A percentile compares a stretch with the other conserved stretches of the same genome.
Conservation (phyloP, 148 eudicot genomes). For the Limonium bicolor region DNA sequence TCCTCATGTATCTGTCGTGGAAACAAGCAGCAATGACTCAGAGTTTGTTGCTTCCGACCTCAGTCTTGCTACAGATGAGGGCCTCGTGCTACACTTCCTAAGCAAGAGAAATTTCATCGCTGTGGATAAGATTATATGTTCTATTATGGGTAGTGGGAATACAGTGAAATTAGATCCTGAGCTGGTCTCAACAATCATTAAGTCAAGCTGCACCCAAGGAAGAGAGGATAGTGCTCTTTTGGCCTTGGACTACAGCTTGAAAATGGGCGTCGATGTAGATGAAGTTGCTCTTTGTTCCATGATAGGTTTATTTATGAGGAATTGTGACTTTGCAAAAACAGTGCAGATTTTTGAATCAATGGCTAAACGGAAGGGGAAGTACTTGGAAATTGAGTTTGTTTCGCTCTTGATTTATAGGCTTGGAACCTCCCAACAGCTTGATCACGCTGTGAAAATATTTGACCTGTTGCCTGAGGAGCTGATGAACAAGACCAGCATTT, state of each 20-base stretch:
- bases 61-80: slow-evolving; percentile 18
- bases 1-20: slow-evolving; percentile 35
- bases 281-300: slow-evolving; percentile 42
- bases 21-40: slow-evolving; percentile 4
- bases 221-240: slow-evolving; percentile 33
- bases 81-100: slow-evolving; percentile 28
- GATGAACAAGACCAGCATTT: slow-evolving; percentile 30
- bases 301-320: slow-evolving; percentile 40
- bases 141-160: slow-evolving; percentile 26
- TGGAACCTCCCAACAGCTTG: slow-evolving; percentile 35
- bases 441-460: slow-evolving; percentile 35
- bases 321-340: slow-evolving; percentile 27
- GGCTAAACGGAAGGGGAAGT: slow-evolving; percentile 24
- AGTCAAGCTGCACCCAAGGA: slow-evolving; percentile 23
- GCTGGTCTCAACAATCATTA: slow-evolving; percentile 33
- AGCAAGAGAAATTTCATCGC: slow-evolving; percentile 35
- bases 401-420: slow-evolving; percentile 49
- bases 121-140: slow-evolving; percentile 29
- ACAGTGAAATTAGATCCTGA: slow-evolving; percentile 20
- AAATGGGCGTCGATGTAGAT: slow-evolving; percentile 25
- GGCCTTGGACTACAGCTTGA: slow-evolving; percentile 40
- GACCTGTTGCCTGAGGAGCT: slow-evolving; percentile 29
- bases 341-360: slow-evolving; percentile 40
- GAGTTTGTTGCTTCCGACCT: slow-evolving; percentile 5
- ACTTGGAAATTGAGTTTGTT: slow-evolving; percentile 30